Evolutionary conservation across 2,329 filamentous ascomycete species (phyloP).

Genomic region (Hypomyces rosellus): DNA sequence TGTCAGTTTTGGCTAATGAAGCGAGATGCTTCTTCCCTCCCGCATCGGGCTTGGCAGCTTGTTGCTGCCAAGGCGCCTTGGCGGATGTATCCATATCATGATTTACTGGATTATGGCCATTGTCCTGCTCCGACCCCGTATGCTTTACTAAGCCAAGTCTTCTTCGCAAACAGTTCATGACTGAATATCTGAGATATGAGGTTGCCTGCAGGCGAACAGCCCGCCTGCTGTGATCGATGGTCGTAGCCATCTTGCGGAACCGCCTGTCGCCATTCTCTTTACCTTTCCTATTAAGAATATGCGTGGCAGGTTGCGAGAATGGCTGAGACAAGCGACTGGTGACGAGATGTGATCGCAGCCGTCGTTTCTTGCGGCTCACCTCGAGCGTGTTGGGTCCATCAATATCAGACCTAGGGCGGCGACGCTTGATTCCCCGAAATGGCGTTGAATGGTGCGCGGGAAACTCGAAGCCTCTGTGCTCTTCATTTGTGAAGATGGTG

Average conservation of each 20-base stretch:
- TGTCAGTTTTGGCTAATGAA: background rate
- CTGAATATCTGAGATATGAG: conserved; percentile 57
- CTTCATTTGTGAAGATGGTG: background rate
- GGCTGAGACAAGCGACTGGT: conserved; percentile 65
- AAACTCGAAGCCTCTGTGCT: conserved; percentile 4
- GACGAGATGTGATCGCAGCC: conserved; percentile 55
- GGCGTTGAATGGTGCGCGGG: background rate
- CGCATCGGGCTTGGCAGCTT: conserved; percentile 16
- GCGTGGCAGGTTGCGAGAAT: conserved; percentile 62
- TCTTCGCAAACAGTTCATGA: conserved; percentile 55
- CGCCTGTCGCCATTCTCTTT: conserved; percentile 38
- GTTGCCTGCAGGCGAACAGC: conserved; percentile 40
- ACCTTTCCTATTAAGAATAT: conserved; percentile 58
- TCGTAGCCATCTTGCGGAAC: conserved; percentile 42
- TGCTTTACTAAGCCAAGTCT: conserved; percentile 29
- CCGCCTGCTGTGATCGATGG: conserved; percentile 29
- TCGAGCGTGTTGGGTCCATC: conserved; percentile 48
- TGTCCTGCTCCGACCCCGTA: conserved; percentile 25
- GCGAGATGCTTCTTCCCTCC: conserved; percentile 12
- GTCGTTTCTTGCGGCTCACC: conserved; percentile 59
- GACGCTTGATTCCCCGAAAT: conserved; percentile 38
- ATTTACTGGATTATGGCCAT: conserved; percentile 18
- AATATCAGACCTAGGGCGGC: conserved; percentile 49
- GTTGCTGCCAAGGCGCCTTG: conserved; percentile 19
- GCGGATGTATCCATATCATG: conserved; percentile 15